A percentile compares a stretch with the other conserved stretches of the same genome.
Evolutionary conservation across 148 eudicot genomes (phyloP).

Genomic region (Cornus florida): DNA sequence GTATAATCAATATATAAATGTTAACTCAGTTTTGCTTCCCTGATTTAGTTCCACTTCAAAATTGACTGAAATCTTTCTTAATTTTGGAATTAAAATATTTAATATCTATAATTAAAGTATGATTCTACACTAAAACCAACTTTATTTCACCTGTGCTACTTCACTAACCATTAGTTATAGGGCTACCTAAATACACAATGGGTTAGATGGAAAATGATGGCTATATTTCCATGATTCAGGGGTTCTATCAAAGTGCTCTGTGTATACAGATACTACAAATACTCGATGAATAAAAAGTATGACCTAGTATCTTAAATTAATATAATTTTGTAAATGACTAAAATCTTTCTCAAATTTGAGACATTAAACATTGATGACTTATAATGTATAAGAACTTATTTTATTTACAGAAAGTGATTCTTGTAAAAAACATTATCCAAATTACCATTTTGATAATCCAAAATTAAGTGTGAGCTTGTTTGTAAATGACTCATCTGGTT

Average conservation of each 20-base stretch:
- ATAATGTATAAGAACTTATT: not conserved
- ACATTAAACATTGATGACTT: not conserved
- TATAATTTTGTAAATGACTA: not conserved
- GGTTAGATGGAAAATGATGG: not conserved
- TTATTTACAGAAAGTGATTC: not conserved
- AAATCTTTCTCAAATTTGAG: not conserved
- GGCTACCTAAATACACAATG: too few relatives aligned
- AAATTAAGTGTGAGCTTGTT: conserved; percentile 3
- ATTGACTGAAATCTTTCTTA: not conserved
- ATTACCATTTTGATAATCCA: too few relatives aligned
- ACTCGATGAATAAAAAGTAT: not conserved
- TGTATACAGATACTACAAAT: not conserved
- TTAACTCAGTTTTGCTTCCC: not conserved
- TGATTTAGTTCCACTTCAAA: not conserved
- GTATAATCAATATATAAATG: not conserved
- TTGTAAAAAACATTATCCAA: not conserved
- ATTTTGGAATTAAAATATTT: not conserved
- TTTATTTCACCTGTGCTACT: not conserved
- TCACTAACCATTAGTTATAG: not conserved
- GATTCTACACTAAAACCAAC: not conserved
- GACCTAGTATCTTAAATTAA: not conserved
- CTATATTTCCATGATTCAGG: not conserved
- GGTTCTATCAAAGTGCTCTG: not conserved
- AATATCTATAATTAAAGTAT: not conserved
- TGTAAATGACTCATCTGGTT: not conserved